Evolutionary conservation across 2,329 filamentous ascomycete species (phyloP).

Genomic region (Apiospora malaysiana): DNA sequence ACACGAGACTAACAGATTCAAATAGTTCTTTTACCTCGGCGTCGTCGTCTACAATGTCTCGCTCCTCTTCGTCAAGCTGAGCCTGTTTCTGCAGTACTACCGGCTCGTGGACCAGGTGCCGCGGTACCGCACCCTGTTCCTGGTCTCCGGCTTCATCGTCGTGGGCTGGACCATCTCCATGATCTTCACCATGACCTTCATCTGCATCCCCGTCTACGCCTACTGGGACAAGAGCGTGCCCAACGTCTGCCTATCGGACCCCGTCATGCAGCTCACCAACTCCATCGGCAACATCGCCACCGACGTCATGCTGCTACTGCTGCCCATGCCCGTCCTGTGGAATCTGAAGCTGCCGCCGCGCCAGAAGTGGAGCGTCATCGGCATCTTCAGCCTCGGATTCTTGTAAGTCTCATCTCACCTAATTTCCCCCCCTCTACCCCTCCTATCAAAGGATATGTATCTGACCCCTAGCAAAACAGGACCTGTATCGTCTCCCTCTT

Average conservation of each 20-base stretch:
- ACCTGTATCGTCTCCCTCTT: conserved; percentile 33
- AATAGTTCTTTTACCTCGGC: conserved; percentile 30
- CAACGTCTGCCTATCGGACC: conserved; percentile 27
- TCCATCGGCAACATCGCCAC: conserved; percentile 32
- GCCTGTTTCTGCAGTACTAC: conserved; percentile 35
- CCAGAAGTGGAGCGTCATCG: conserved; percentile 31
- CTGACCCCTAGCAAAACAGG: not conserved
- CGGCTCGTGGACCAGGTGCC: conserved; percentile 31
- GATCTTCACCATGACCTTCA: conserved; percentile 30
- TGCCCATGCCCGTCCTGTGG: conserved; percentile 34
- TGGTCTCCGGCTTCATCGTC: conserved; percentile 28
- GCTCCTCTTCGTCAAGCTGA: conserved; percentile 31
- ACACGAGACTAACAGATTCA: not conserved
- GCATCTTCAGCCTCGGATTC: conserved; percentile 31
- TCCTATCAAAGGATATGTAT: not conserved
- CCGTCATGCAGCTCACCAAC: conserved; percentile 30
- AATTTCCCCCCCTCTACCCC: not conserved
- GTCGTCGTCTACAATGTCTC: conserved; percentile 31
- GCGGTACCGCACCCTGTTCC: conserved; percentile 28
- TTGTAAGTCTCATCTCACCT: conserved; percentile 27
- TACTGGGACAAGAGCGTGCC: conserved; percentile 26
- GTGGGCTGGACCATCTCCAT: conserved; percentile 30
- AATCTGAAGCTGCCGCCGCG: conserved; percentile 30
- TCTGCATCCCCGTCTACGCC: conserved; percentile 27
- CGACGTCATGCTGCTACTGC: conserved; percentile 31